Conservation (phyloP, 192 early-diverging fungal genomes). For the Umbelopsis sp. region DNA sequence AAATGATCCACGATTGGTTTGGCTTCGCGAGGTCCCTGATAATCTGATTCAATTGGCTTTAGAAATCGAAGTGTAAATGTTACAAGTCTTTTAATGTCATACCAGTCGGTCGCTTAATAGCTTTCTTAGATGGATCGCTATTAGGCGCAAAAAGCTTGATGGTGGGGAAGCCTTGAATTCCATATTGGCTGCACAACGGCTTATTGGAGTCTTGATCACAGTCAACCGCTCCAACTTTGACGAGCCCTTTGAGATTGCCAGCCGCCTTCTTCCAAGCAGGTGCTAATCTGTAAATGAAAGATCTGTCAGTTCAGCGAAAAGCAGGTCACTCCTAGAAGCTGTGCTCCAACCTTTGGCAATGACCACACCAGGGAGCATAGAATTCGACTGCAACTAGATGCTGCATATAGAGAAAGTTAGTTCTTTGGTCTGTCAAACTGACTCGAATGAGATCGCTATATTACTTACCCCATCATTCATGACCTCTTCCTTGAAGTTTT, state of each 20-base stretch:
- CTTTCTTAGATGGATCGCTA: constrained; percentile 48
- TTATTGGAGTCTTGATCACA: constrained; percentile 86
- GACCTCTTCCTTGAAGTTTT: constrained; percentile 72
- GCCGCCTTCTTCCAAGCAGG: constrained; percentile 93
- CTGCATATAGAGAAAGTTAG: constrained; percentile 32
- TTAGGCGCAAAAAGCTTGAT: constrained; percentile 75
- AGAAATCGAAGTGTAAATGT: constrained; percentile 4
- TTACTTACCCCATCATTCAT: constrained; percentile 63
- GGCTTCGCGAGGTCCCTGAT: constrained; percentile 72
- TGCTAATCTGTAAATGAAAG: constrained; percentile 49
- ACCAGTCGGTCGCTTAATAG: constrained; percentile 41
- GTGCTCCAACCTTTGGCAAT: constrained; percentile 75
- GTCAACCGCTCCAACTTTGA: constrained; percentile 86
- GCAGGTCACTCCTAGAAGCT: background rate
- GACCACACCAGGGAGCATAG: constrained; percentile 96
- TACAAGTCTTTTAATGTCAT: constrained; percentile 30
- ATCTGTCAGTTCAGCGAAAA: background rate
- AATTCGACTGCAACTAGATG: constrained; percentile 90
- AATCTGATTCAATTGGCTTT: constrained; percentile 47
- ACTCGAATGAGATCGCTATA: background rate
- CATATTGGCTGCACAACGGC: constrained; percentile 74
- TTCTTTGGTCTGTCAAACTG: background rate
- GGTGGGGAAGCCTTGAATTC: constrained; percentile 87
- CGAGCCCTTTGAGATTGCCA: constrained; percentile 79
- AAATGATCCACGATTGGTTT: constrained; percentile 75